phyloP scores from a whole-genome alignment of 805 yeast genomes.

The Teunomyces aglyptinius region DNA sequence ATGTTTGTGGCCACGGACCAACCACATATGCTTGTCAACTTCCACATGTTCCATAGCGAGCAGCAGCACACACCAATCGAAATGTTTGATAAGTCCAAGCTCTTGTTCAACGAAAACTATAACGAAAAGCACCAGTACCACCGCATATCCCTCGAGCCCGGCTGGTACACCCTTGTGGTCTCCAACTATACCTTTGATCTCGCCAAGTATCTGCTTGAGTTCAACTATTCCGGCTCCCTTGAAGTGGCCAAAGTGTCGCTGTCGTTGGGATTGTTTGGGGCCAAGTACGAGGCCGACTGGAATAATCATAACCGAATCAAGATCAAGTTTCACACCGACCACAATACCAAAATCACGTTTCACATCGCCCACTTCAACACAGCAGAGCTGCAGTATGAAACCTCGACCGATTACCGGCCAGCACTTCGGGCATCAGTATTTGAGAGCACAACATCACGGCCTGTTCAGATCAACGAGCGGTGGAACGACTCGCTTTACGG shows the following conservation, averaged over 20 bases:
- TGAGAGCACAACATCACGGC: conserved; percentile 21
- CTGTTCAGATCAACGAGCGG: conserved; percentile 32
- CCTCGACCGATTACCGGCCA: conserved; percentile 40
- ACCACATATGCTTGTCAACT: conserved; percentile 23
- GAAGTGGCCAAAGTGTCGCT: conserved; percentile 16
- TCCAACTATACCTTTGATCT: conserved; percentile 43
- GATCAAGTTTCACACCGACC: conserved; percentile 22
- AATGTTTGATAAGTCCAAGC: conserved; percentile 19
- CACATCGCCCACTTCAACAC: conserved; percentile 24
- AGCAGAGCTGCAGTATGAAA: conserved; percentile 4
- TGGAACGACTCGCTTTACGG: conserved; percentile 48
- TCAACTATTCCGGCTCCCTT: conserved; percentile 20
- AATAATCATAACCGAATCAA: conserved; percentile 37
- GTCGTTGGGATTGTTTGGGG: conserved; percentile 36
- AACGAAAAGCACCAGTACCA: conserved; percentile 33
- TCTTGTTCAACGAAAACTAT: conserved; percentile 30
- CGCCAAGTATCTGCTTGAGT: conserved; percentile 27
- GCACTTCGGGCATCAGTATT: conserved; percentile 46
- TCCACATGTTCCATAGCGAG: conserved; percentile 45
- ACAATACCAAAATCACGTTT: conserved; percentile 20
- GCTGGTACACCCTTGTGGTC: conserved; percentile 43
- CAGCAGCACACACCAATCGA: conserved; percentile 19
- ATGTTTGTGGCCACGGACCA: background rate
- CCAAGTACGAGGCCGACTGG: conserved; percentile 35
- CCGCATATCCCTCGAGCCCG: conserved; percentile 24